Evolutionary conservation across 2,329 filamentous ascomycete species (phyloP).

Genomic region (Diaporthe capsici): DNA sequence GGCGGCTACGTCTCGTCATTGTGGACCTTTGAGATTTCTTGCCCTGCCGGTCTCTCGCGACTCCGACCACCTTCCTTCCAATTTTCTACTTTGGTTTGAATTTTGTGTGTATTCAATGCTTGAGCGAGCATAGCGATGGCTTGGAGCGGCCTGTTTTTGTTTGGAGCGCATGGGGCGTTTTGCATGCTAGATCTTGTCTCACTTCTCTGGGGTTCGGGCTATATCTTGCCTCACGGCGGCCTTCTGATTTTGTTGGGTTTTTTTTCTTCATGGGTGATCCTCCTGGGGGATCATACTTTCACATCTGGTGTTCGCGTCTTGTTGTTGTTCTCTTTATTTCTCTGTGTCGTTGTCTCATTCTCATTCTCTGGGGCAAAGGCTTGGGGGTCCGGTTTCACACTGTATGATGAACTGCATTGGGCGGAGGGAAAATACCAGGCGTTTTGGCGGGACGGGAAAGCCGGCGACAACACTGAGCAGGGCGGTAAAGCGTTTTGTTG

Average conservation of each 20-base stretch:
- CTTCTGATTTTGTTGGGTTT: slow-evolving; percentile 25
- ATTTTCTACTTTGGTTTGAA: slow-evolving; percentile 22
- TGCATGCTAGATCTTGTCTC: slow-evolving; percentile 33
- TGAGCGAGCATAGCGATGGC: slow-evolving; percentile 41
- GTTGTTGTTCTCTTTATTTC: not conserved
- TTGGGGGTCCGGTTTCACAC: not conserved
- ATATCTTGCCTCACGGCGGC: slow-evolving; percentile 41
- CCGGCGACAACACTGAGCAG: slow-evolving; percentile 23
- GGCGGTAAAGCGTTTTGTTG: slow-evolving; percentile 14
- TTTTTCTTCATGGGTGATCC: slow-evolving; percentile 7
- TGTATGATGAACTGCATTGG: slow-evolving; percentile 38
- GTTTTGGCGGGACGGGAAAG: slow-evolving; percentile 45
- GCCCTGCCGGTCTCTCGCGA: slow-evolving; percentile 32
- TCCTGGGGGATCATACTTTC: not conserved
- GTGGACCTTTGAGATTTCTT: not conserved
- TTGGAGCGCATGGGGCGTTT: slow-evolving; percentile 36
- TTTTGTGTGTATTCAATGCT: slow-evolving; percentile 35
- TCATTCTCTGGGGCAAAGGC: not conserved
- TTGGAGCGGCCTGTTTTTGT: slow-evolving; percentile 2
- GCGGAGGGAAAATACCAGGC: slow-evolving; percentile 51
- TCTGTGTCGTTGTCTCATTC: not conserved
- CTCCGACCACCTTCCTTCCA: slow-evolving; percentile 9
- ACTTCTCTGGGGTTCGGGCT: slow-evolving; percentile 35
- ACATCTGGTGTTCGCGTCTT: not conserved
- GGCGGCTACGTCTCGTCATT: slow-evolving; percentile 28